Conservation (phyloP, 2,329 filamentous ascomycete genomes). For the Didymella glomerata region DNA sequence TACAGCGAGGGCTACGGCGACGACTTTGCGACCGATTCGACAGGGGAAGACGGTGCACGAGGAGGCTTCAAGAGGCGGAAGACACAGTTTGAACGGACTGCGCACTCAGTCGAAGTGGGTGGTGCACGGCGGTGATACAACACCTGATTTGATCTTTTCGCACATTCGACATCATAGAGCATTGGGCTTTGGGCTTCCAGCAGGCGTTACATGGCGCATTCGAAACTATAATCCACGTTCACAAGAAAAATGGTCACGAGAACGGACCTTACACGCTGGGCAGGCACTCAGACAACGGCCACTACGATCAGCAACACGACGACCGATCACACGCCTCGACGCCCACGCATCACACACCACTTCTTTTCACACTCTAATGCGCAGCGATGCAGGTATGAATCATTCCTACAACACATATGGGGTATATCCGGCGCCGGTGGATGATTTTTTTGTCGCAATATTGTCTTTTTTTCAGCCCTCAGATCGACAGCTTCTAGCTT, state of each 20-base stretch:
- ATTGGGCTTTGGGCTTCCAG: slow-evolving; percentile 15
- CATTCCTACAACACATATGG: slow-evolving; percentile 24
- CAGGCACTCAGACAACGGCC: slow-evolving; percentile 7
- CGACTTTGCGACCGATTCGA: slow-evolving; percentile 73
- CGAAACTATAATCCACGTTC: slow-evolving; percentile 8
- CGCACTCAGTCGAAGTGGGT: slow-evolving; percentile 48
- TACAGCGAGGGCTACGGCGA: slow-evolving; percentile 77
- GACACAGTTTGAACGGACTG: slow-evolving; percentile 47
- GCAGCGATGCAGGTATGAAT: slow-evolving; percentile 24
- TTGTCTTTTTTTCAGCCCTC: slow-evolving; percentile 14
- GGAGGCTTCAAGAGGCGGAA: slow-evolving; percentile 47
- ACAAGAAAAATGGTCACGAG: slow-evolving; percentile 17
- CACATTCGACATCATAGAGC: slow-evolving; percentile 21
- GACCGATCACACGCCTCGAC: neutral
- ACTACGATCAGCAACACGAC: slow-evolving; percentile 2
- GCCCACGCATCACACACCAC: slow-evolving; percentile 5
- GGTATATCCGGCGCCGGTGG: slow-evolving; percentile 15
- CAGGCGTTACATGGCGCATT: slow-evolving; percentile 20
- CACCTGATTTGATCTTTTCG: slow-evolving; percentile 12
- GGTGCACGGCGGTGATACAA: slow-evolving; percentile 44
- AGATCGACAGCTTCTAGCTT: slow-evolving; percentile 4
- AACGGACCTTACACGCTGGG: slow-evolving; percentile 16
- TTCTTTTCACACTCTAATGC: slow-evolving; percentile 18
- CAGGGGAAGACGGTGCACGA: slow-evolving; percentile 68
- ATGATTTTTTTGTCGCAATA: slow-evolving; percentile 11